Evolutionary conservation across 345 rosid genomes (phyloP), one percentile per base, ranked within the genome.

Genomic region (Sapria himalayana): DNA sequence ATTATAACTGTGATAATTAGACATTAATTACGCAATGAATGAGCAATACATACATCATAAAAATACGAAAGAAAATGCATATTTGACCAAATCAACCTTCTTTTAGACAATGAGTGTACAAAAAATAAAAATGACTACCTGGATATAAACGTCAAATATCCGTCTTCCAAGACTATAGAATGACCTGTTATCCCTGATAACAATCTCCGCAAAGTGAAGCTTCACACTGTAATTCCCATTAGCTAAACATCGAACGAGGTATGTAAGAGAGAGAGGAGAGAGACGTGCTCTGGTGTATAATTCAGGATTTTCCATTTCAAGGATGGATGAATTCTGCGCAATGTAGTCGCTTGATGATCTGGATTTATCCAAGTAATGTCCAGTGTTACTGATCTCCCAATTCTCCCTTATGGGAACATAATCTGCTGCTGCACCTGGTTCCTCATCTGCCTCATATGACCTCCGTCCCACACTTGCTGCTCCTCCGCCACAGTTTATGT

Each of bases 311-410:
- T 14, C 25, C 9, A 66, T 54, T 2, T 78, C 69, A 55, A 81
- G 49, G 48, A 56, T 45, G 4, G 92, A 71, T 45, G 67, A 64
- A 50, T 78, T 85, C 10, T 41, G 59, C 42, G 51, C 40, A 0
- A 42, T 58, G 48, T 81, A 81, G 2, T 55, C 48, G 51, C 81
- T 92, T 33, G 71, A 57, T 41, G 70, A 80, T 32, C 58, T 58
- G 52, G 71, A 54, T 39, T 78, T 61, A 51, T 81, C 92, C 94
- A 75, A 60, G 72, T 77, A 85, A 69, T 75, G 69, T 37, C 96
- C 93, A 0, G 81, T 85, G 67, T 84, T 85, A 65, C 96, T 85
- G 24, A 69, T 61, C 53, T 74, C 92, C 93, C 93, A 81, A 37
- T 64, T 55, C 39, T 61, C 63, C 37, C 60, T 49, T 43, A 29